Base-by-base conservation (phyloP, 2,329 filamentous ascomycete genomes). In the Fusarium marasasianum region DNA sequence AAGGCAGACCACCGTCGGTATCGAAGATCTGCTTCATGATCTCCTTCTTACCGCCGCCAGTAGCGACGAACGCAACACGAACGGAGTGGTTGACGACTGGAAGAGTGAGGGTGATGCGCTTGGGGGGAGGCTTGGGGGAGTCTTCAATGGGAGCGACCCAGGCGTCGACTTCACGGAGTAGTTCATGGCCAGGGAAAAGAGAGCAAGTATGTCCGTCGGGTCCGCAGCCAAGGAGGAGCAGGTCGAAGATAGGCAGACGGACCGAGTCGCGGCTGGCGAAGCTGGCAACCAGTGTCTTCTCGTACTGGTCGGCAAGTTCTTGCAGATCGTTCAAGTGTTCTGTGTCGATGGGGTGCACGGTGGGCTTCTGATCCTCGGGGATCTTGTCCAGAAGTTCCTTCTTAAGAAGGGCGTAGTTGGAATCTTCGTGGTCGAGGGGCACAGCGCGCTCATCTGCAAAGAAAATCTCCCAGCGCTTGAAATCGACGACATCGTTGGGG, bases 171-270 rank as follows among this genome's bases (percentile, higher is more conserved):
- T 98, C 96, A 74, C 95, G 91, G 76, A 98, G 89, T 61, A 98
- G 89, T 66, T 92, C 90, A 81, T 98, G 96, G 63, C 92, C 93
- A 10, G 96, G 96, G 87, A 99, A 99, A 59, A 99, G 87, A 78
- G 93, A 96, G 91, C 96, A 98, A 40, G 96, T 98, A 86, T 99
- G 96, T 59, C 96, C 96, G 82, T 98, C 96, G 20, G 96, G 96
- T 0, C 96, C 96, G 82, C 94, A 97, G 78, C 96, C 96, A 47
- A 99, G 91, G 47, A 99, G 90, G 63, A 99, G 88, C 60, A 99
- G 90, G 82, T 99, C 96, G 83, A 98, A 99, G 80, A 98, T 93
- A 77, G 96, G 96, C 51, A 98, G 87, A 83, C 94, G 95, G 82
- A 99, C 96, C 73, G 93, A 96, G 85, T 99, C 96, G 81, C 96